A percentile compares a stretch with the other conserved stretches of the same genome.
phyloP scores from a whole-genome alignment of 2,329 filamentous ascomycete species.

The Fusarium xylarioides region DNA sequence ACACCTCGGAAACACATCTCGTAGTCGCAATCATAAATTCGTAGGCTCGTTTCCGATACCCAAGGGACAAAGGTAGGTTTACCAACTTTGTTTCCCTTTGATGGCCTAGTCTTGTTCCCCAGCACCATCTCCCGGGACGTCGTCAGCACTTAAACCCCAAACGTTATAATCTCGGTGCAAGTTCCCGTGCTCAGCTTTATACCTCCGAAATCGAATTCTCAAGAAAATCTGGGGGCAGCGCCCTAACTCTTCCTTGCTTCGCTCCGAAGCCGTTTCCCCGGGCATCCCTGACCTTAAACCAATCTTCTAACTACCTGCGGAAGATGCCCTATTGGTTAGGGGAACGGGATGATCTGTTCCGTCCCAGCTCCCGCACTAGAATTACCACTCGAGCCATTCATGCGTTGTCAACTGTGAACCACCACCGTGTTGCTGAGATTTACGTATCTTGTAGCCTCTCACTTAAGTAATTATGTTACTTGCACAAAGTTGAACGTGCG shows the following conservation, averaged over 20 bases:
- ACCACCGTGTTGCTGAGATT: neutral
- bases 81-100: neutral
- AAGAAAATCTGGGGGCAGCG: neutral
- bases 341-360: constrained; percentile 2
- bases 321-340: neutral
- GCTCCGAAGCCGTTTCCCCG: neutral
- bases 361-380: neutral
- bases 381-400: constrained; percentile 1
- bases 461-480: constrained; percentile 1
- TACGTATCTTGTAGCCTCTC: neutral
- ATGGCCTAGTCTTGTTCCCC: neutral
- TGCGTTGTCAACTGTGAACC: constrained; percentile 4
- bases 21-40: neutral
- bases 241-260: neutral
- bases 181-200: neutral
- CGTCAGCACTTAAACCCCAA: neutral
- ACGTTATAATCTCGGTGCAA: neutral
- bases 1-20: neutral
- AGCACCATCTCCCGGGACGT: neutral
- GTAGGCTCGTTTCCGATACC: neutral
- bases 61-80: neutral
- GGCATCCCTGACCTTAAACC: neutral
- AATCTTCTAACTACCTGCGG: neutral
- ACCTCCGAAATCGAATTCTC: neutral
- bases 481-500: constrained; percentile 9